Evolutionary conservation across 2,329 filamentous ascomycete species (phyloP).

Genomic region (Epichloe aotearoae): DNA sequence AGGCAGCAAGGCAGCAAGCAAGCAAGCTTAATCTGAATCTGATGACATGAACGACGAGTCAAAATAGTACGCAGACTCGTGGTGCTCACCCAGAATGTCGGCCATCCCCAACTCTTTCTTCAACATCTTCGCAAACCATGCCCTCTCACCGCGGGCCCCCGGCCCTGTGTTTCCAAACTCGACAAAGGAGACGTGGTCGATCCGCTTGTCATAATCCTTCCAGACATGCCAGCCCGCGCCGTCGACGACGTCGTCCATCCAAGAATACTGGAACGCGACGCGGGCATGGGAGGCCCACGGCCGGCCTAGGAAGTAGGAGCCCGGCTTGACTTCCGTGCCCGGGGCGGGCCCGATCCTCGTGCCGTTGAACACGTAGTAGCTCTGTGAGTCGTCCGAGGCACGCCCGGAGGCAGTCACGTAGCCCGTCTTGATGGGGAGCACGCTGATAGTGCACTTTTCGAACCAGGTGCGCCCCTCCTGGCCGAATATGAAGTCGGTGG

Average conservation of each 20-base stretch:
- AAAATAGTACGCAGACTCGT: neutral
- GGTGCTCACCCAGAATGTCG: neutral
- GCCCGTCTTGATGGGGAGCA: neutral
- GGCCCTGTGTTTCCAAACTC: neutral
- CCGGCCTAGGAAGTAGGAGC: neutral
- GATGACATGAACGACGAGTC: neutral
- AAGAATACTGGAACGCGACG: neutral
- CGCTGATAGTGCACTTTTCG: constrained; percentile 17
- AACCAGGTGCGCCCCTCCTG: constrained; percentile 28
- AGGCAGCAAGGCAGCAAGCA: neutral
- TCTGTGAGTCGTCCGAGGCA: neutral
- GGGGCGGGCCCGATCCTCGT: neutral
- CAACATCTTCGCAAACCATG: neutral
- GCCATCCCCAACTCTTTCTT: neutral
- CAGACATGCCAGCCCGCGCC: neutral
- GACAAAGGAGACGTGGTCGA: neutral
- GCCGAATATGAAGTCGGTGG: constrained; percentile 29
- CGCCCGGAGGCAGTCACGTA: neutral
- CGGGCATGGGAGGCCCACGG: neutral
- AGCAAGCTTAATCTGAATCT: too few species aligned
- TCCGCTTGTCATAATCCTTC: neutral
- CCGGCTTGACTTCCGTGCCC: neutral
- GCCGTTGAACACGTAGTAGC: neutral
- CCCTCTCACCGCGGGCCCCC: neutral
- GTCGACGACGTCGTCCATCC: neutral